A percentile compares a stretch with the other conserved stretches of the same genome.
Conservation (phyloP, 2,329 filamentous ascomycete species). For the Clonostachys rosea region DNA sequence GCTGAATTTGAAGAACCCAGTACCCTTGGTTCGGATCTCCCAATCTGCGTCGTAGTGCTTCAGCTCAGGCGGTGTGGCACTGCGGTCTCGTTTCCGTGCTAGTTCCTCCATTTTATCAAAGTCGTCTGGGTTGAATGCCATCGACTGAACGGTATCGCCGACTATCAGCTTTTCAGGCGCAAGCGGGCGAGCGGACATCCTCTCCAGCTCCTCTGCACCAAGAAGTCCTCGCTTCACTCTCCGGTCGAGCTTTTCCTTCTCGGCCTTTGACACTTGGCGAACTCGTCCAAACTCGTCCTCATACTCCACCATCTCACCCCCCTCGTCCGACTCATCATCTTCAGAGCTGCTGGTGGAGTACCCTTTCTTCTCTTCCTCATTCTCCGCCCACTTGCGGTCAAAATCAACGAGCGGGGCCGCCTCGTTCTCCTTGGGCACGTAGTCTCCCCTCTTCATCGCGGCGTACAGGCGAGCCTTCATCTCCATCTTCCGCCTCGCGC, state of each 20-base stretch:
- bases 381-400: slow-evolving; percentile 90
- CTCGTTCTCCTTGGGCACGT: slow-evolving; percentile 62
- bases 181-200: slow-evolving; percentile 62
- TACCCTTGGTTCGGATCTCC: slow-evolving; percentile 84
- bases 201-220: slow-evolving; percentile 57
- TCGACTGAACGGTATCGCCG: slow-evolving; percentile 78
- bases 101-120: slow-evolving; percentile 71
- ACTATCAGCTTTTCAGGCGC: slow-evolving; percentile 72
- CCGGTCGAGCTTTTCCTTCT: slow-evolving; percentile 61
- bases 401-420: slow-evolving; percentile 80
- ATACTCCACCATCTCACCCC: slow-evolving; percentile 72
- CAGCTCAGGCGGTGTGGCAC: slow-evolving; percentile 73
- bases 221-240: slow-evolving; percentile 42
- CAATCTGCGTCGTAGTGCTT: slow-evolving; percentile 80
- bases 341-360: slow-evolving; percentile 42
- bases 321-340: slow-evolving; percentile 33
- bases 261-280: slow-evolving; percentile 64
- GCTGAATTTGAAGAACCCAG: slow-evolving; percentile 88
- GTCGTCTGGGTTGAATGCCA: slow-evolving; percentile 77
- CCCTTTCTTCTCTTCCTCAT: slow-evolving; percentile 51
- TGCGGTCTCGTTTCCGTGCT: slow-evolving; percentile 72
- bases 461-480: slow-evolving; percentile 87
- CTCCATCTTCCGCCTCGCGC: slow-evolving; percentile 78
- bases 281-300: slow-evolving; percentile 90
- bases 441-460: slow-evolving; percentile 86